Evolutionary conservation across 2,329 filamentous ascomycete species (phyloP).

Genomic region (Pseudomassariella vexata): DNA sequence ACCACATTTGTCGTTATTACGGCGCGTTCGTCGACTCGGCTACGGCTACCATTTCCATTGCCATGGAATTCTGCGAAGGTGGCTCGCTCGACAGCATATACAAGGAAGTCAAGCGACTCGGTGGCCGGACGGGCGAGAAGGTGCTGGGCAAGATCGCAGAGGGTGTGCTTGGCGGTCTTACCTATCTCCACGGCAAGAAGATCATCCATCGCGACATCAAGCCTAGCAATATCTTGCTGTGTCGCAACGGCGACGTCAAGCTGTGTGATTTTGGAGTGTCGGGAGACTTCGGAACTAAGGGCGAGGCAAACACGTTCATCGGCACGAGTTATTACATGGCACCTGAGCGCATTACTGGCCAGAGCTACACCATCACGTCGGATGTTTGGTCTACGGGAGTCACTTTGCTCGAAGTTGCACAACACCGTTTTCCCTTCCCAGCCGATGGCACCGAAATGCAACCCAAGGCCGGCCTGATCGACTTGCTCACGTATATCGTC

Average conservation of each 20-base stretch:
- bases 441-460: constrained; percentile 95
- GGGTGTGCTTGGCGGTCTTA: constrained; percentile 86
- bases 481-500: constrained; percentile 95
- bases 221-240: constrained; percentile 92
- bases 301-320: constrained; percentile 97
- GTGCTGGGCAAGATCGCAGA: constrained; percentile 95
- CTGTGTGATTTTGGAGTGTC: constrained; percentile 98
- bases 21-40: constrained; percentile 93
- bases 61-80: constrained; percentile 98
- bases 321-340: constrained; percentile 99
- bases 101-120: constrained; percentile 91
- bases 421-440: constrained; percentile 96
- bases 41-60: constrained; percentile 95
- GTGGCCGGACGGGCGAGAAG: constrained; percentile 92
- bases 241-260: constrained; percentile 89
- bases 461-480: constrained; percentile 85
- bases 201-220: constrained; percentile 99
- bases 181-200: constrained; percentile 89
- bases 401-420: constrained; percentile 96
- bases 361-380: constrained; percentile 96
- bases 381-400: constrained; percentile 98
- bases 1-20: constrained; percentile 96
- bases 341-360: constrained; percentile 92
- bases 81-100: constrained; percentile 96
- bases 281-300: constrained; percentile 96